These are phyloP conservation scores for Colletotrichum lindemuthianum DNA, from an alignment of 2,329 filamentous ascomycete species.

Conservation along the genomic window DNA sequence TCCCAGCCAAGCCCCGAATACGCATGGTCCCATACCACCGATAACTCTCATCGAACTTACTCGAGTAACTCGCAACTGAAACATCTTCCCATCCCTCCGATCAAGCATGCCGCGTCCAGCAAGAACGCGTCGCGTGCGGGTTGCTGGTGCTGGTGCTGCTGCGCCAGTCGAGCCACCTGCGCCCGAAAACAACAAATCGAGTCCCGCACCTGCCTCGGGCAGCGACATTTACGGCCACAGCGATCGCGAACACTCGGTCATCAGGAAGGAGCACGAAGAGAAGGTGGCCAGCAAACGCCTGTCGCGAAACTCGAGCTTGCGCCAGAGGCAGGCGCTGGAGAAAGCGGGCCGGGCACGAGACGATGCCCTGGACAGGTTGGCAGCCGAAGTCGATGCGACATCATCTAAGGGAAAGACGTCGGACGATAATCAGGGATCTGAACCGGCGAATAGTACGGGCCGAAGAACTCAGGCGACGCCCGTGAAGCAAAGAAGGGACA, in stretches of 20 bases:
- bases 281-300: constrained; percentile 25
- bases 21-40: not conserved
- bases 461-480: constrained; percentile 48
- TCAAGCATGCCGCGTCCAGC: constrained; percentile 44
- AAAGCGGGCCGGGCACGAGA: constrained; percentile 45
- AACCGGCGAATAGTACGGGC: constrained; percentile 50
- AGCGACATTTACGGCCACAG: constrained; percentile 49
- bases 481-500: constrained; percentile 50
- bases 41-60: not conserved
- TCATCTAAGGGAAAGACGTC: constrained; percentile 39
- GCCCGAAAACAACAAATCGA: constrained; percentile 26
- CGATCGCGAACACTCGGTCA: constrained; percentile 45
- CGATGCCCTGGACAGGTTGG: constrained; percentile 46
- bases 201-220: constrained; percentile 23
- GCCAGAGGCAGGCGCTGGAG: constrained; percentile 37
- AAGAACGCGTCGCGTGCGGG: constrained; percentile 43
- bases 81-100: not conserved
- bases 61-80: not conserved
- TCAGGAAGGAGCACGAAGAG: constrained; percentile 38
- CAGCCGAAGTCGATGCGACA: constrained; percentile 49
- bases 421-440: constrained; percentile 41
- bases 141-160: constrained; percentile 36
- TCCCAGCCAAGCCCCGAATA: constrained; percentile 3
- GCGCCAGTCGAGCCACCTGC: constrained; percentile 12
- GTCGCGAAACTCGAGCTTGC: constrained; percentile 33